Evolutionary conservation across 1,139 yeast genomes (phyloP).

Genomic region (Nakaseomyces sp.): DNA sequence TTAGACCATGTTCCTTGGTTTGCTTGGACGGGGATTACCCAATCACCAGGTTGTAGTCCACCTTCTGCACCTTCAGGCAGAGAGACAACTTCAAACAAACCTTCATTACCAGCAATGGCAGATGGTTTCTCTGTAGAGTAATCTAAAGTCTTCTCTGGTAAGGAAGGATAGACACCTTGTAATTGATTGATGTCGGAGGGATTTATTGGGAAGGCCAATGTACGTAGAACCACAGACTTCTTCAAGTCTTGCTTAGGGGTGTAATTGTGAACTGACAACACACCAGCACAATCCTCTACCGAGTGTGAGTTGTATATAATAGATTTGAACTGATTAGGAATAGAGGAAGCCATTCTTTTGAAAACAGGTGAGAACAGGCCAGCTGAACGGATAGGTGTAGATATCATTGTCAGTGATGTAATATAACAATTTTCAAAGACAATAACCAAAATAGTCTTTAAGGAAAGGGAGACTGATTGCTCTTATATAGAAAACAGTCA

Average conservation of each 20-base stretch:
- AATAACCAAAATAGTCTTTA: too few relatives aligned
- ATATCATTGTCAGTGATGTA: background rate
- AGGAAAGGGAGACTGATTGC: too few relatives aligned
- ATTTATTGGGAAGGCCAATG: constrained; percentile 80
- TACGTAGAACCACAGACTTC: constrained; percentile 30
- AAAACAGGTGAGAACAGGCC: constrained; percentile 4
- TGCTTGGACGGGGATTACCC: constrained; percentile 80
- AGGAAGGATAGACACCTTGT: constrained; percentile 90
- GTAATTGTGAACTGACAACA: constrained; percentile 24
- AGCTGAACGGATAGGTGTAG: constrained; percentile 3
- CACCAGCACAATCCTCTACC: constrained; percentile 24
- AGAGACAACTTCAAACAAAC: constrained; percentile 73
- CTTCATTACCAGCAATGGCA: constrained; percentile 91
- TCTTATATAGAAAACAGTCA: too few relatives aligned
- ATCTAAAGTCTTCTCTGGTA: constrained; percentile 50
- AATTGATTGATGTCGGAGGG: constrained; percentile 89
- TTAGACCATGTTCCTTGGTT: constrained; percentile 96
- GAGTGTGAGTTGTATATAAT: constrained; percentile 27
- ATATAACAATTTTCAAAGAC: too few relatives aligned
- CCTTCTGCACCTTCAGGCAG: constrained; percentile 48
- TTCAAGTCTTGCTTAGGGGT: constrained; percentile 21
- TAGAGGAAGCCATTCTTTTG: constrained; percentile 9
- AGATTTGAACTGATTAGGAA: constrained; percentile 26
- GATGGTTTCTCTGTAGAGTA: constrained; percentile 52
- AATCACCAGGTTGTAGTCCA: constrained; percentile 61